Base-by-base conservation (phyloP, 2,329 filamentous ascomycete species). In the Hymenoscyphus repandus region DNA sequence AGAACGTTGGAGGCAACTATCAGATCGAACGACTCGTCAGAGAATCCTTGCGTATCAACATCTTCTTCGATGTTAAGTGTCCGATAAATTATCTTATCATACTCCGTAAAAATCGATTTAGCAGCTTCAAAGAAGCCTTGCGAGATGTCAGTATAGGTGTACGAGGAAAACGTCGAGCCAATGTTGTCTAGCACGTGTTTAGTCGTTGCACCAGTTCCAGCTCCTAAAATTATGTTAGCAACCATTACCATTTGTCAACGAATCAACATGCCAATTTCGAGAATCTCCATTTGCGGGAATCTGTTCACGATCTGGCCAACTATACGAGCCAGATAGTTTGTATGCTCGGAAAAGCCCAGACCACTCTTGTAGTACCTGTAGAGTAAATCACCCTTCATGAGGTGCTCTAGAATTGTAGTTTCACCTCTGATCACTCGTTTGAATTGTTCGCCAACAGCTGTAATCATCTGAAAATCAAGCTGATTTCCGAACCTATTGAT, bases 131-230 rank as follows among this genome's bases (percentile, higher is more conserved):
- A 74, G 60, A 72, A 73, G 7, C 63, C 67, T 4, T 64, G 50
- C 0, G 69, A 69, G 9, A 74, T 67, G 51, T 76, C 73, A 0
- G 75, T 76, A 58, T 64, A 77, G 0, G 69, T 72, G 56, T 76
- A 77, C 2, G 64, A 66, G 2, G 63, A 55, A 40, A 70, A 70
- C 3, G 49, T 3, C 10, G 55, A 11, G 2, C 59, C 65, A 10
- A 74, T 54, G 3, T 45, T 38, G 3, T 60, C 47, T 2, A 75
- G 55, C 6, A 75, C 60, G 1, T 48, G 47, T 3, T 64, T 60
- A 0, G 73, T 76, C 0, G 71, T 63, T 15, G 66, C 68, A 3
- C 72, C 74, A 5, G 71, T 49, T 11, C 47, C 47, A 27, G 47
- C 47, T 12, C 47, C 47, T 49, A 44, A 31, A 22, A 4, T 6